Conservation (phyloP, 2,329 filamentous ascomycete genomes). For the Arachnomyces sp. region DNA sequence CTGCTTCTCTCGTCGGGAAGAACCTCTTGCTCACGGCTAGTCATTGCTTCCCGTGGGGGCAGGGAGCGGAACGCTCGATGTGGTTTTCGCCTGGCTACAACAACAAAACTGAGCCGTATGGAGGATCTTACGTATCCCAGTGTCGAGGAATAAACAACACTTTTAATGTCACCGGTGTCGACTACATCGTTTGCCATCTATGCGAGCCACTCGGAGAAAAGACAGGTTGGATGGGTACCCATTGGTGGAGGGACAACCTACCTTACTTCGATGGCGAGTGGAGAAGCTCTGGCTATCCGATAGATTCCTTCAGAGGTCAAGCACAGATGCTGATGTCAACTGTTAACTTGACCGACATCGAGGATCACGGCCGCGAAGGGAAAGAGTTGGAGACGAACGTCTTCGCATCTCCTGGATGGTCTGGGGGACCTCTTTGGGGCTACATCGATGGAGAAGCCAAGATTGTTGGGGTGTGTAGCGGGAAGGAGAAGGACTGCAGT, state of each 20-base stretch:
- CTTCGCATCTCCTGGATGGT: slow-evolving; percentile 17
- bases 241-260: slow-evolving; percentile 13
- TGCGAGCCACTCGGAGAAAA: slow-evolving; percentile 16
- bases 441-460: slow-evolving; percentile 15
- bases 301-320: slow-evolving; percentile 12
- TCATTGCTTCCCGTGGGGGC: slow-evolving; percentile 18
- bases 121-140: slow-evolving; percentile 14
- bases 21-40: slow-evolving; percentile 17
- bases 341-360: slow-evolving; percentile 15
- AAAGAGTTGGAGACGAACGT: slow-evolving; percentile 16
- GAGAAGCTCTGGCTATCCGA: slow-evolving; percentile 17
- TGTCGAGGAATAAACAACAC: slow-evolving; percentile 18
- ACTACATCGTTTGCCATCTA: slow-evolving; percentile 17
- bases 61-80: slow-evolving; percentile 15
- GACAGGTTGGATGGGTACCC: slow-evolving; percentile 19
- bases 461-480: slow-evolving; percentile 17
- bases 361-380: slow-evolving; percentile 13
- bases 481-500: slow-evolving; percentile 16
- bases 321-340: slow-evolving; percentile 16
- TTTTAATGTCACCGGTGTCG: slow-evolving; percentile 17
- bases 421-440: slow-evolving; percentile 17
- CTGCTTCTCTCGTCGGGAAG: slow-evolving; percentile 15
- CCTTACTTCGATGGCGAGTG: slow-evolving; percentile 11
- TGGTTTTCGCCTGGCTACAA: slow-evolving; percentile 14
- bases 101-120: slow-evolving; percentile 15